Conservation (phyloP, 108 stramenopile genomes). For the Schizochytrium sp. region DNA sequence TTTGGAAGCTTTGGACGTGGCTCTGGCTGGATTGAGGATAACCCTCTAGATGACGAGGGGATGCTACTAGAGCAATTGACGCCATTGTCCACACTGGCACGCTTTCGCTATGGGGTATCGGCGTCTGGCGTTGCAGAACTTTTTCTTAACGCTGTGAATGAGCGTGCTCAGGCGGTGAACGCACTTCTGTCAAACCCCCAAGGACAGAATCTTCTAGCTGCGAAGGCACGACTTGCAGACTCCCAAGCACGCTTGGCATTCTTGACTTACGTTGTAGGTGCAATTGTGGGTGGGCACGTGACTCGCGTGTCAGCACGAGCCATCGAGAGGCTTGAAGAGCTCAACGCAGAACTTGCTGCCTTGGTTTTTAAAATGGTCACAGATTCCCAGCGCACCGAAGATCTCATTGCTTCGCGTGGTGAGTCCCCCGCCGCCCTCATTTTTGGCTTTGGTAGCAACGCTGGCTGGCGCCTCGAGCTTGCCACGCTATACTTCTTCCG, state of each 20-base stretch:
- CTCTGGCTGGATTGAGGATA: slow-evolving; percentile 50
- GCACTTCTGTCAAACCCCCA: slow-evolving; percentile 28
- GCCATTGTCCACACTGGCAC: slow-evolving; percentile 49
- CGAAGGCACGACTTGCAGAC: slow-evolving; percentile 35
- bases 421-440: slow-evolving; percentile 57
- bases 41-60: slow-evolving; percentile 55
- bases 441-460: slow-evolving; percentile 57
- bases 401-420: not conserved
- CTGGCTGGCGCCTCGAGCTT: slow-evolving; percentile 58
- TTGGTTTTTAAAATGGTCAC: slow-evolving; percentile 54
- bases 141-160: not conserved
- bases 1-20: slow-evolving; percentile 59
- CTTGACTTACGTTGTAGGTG: slow-evolving; percentile 47
- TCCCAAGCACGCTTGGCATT: slow-evolving; percentile 48
- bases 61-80: slow-evolving; percentile 60
- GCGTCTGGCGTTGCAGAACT: slow-evolving; percentile 34
- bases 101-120: slow-evolving; percentile 18
- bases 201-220: not conserved
- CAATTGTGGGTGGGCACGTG: slow-evolving; percentile 54
- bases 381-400: slow-evolving; percentile 59
- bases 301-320: slow-evolving; percentile 57
- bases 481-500: slow-evolving; percentile 58
- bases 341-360: slow-evolving; percentile 46
- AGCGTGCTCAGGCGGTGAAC: slow-evolving; percentile 1
- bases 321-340: slow-evolving; percentile 40